Conservation (phyloP, 2,329 filamentous ascomycete genomes). For the Chrysosphaeria jannelii region DNA sequence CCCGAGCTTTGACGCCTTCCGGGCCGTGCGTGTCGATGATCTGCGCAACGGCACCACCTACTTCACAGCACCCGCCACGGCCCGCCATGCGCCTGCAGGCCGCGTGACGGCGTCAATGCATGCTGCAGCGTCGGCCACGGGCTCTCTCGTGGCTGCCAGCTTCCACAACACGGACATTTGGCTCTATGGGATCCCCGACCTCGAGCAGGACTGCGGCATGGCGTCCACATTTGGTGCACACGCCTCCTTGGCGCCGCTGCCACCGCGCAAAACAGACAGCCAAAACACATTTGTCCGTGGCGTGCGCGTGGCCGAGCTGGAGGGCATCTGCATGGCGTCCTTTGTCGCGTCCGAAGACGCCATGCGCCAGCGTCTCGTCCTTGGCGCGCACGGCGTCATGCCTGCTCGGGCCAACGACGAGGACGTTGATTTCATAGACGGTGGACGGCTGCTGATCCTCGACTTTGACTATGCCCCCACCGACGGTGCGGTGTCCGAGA, state of each 20-base stretch:
- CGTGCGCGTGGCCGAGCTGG: conserved; percentile 29
- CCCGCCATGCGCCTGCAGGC: conserved; percentile 15
- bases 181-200: conserved; percentile 49
- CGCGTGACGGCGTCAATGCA: conserved; percentile 36
- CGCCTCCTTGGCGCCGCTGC: conserved; percentile 6
- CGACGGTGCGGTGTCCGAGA: conserved; percentile 23
- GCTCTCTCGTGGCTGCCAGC: conserved; percentile 42
- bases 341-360: conserved; percentile 31
- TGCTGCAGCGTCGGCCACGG: conserved; percentile 35
- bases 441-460: conserved; percentile 39
- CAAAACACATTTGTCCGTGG: conserved; percentile 44
- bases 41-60: conserved; percentile 49
- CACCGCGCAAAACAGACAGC: conserved; percentile 33
- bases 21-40: conserved; percentile 46
- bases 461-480: conserved; percentile 37
- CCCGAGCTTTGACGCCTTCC: conserved; percentile 44
- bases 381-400: conserved; percentile 38
- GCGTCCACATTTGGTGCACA: conserved; percentile 9
- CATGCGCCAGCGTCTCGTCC: conserved; percentile 27
- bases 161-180: conserved; percentile 45
- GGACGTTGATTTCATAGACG: conserved; percentile 49
- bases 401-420: conserved; percentile 25
- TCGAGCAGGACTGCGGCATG: no score
- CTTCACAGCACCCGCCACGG: conserved; percentile 39
- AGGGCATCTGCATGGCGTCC: conserved; percentile 34